Conservation (phyloP, 805 yeast species). For the Cyberlindnera galapagoensis region DNA sequence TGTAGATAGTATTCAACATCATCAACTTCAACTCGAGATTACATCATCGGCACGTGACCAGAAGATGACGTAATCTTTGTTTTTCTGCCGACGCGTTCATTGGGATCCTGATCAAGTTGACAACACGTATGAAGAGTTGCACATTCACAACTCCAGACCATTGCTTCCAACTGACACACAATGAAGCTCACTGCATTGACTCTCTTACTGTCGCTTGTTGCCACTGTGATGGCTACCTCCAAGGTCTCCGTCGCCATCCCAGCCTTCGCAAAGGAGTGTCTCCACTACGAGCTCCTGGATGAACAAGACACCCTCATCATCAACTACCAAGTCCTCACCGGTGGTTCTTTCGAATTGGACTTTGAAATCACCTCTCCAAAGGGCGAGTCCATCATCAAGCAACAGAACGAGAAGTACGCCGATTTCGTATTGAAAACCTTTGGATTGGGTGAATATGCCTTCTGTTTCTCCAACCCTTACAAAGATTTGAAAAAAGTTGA, state of each 20-base stretch:
- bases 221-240: slow-evolving; percentile 11
- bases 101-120: no score
- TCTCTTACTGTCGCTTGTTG: slow-evolving; percentile 3
- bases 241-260: slow-evolving; percentile 21
- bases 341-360: slow-evolving; percentile 64
- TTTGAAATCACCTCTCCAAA: slow-evolving; percentile 52
- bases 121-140: no score
- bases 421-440: slow-evolving; percentile 55
- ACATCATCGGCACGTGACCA: no score
- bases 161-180: no score
- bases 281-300: slow-evolving; percentile 29
- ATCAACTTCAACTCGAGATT: no score
- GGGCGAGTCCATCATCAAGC: slow-evolving; percentile 40
- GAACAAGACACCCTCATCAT: slow-evolving; percentile 35
- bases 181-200: slow-evolving; percentile 6
- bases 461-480: slow-evolving; percentile 60
- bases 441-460: slow-evolving; percentile 54
- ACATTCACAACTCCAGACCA: no score
- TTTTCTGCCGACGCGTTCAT: no score
- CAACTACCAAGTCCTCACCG: slow-evolving; percentile 46
- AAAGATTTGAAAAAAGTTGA: slow-evolving; percentile 61
- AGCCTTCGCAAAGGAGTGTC: slow-evolving; percentile 38
- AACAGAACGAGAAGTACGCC: slow-evolving; percentile 55
- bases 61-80: no score
- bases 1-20: no score